Percentiles rank a stretch among this genome's conserved stretches.
Conservation (phyloP, 169 alveolate genomes). For the Miamiensis avidus region DNA sequence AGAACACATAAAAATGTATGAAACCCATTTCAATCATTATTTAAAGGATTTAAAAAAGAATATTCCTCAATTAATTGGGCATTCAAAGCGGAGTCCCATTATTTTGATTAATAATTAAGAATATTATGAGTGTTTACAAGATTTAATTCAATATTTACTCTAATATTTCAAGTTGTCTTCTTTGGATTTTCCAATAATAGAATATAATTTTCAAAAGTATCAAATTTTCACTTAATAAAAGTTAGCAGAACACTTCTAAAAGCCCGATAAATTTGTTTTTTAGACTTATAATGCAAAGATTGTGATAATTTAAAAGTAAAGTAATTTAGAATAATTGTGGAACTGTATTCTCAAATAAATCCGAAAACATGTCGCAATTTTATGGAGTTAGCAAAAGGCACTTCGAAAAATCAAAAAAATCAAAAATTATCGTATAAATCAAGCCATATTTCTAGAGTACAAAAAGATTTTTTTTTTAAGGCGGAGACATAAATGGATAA, state of each 20-base stretch:
- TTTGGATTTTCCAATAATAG: neutral
- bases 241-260: no score
- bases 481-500: neutral
- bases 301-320: no score
- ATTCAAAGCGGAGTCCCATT: neutral
- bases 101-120: no score
- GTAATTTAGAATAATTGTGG: neutral
- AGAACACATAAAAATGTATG: neutral
- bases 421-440: neutral
- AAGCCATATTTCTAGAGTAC: neutral
- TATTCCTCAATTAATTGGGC: neutral
- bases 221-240: no score
- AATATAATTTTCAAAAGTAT: no score
- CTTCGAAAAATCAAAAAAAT: neutral
- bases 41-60: neutral
- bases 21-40: neutral
- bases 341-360: neutral
- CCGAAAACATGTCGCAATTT: neutral
- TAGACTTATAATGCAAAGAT: no score
- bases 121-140: no score
- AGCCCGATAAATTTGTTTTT: no score
- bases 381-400: no score
- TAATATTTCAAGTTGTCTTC: neutral
- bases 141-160: no score
- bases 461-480: neutral